These are phyloP conservation scores for Seiridium unicorne DNA, from an alignment of 2,329 filamentous ascomycete species.

Conservation along the genomic window DNA sequence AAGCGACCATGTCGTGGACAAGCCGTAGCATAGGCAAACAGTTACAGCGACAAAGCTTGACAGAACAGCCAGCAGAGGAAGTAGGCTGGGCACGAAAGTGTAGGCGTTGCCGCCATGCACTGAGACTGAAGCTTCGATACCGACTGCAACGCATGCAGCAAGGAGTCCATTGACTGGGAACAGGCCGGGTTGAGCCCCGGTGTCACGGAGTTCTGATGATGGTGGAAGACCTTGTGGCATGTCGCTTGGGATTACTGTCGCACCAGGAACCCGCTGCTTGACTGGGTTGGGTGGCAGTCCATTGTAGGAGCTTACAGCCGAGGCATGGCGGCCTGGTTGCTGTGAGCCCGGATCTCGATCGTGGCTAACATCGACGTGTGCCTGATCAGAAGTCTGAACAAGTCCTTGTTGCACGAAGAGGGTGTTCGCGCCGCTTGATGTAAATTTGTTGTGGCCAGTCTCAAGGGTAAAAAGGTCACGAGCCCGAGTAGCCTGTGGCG, in stretches of 20 bases:
- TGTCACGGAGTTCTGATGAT: background rate
- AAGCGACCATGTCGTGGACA: background rate
- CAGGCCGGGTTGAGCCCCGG: background rate
- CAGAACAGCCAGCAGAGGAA: background rate
- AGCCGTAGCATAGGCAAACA: background rate
- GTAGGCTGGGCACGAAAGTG: no score
- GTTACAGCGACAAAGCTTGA: background rate
- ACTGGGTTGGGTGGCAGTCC: background rate
- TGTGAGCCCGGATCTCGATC: background rate
- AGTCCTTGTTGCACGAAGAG: background rate
- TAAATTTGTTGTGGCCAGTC: background rate
- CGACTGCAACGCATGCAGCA: background rate
- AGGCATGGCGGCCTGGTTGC: background rate
- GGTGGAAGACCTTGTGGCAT: background rate
- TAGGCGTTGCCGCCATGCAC: background rate
- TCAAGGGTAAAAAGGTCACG: background rate
- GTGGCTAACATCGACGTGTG: background rate
- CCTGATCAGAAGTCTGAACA: background rate
- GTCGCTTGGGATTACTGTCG: background rate
- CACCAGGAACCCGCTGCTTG: slow-evolving; percentile 1
- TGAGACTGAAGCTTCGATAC: background rate
- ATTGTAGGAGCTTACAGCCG: background rate
- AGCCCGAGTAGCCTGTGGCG: background rate
- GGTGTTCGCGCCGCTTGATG: background rate
- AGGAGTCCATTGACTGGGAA: background rate